Base-by-base conservation (phyloP, 2,329 filamentous ascomycete genomes). In the Thielaviopsis euricoi region DNA sequence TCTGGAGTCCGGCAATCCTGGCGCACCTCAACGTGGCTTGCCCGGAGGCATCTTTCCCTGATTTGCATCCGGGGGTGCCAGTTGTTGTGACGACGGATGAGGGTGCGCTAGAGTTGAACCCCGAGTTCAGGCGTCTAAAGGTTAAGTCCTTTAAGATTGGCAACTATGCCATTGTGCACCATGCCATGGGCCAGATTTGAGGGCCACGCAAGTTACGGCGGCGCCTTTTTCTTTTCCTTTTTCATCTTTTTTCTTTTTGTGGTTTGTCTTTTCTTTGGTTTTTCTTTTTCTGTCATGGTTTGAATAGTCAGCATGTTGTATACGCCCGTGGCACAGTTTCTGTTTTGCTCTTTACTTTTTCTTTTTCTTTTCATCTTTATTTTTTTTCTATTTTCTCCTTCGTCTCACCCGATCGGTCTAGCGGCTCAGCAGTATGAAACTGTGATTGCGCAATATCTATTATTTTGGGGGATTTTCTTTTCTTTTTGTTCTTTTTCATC, bases 1-100 rank as follows among this genome's bases (percentile, higher is more conserved):
- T 89, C 1, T 89, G 85, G 86, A 88, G 81, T 65, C 79, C 85
- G 9, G 67, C 71, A 7, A 87, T 89, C 52, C 70, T 88, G 10
- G 71, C 76, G 23, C 76, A 80, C 59, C 75, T 89, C 56, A 73
- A 74, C 33, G 71, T 73, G 43, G 75, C 79, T 13, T 77, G 85
- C 6, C 83, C 85, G 0, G 67, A 71, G 1, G 76, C 77, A 3
- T 69, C 71, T 1, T 88, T 83, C 64, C 72, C 78, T 50, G 79
- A 85, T 63, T 73, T 87, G 58, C 74, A 77, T 13, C 82, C 87
- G 56, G 80, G 76, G 1, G 82, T 87, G 60, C 80, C 80, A 50
- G 78, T 80, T 62, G 73, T 81, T 10, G 72, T 74, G 15, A 76
- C 78, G 62, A 76, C 74, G 65, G 83, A 82, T 64, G 79, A 83